Conservation (phyloP, 2,329 filamentous ascomycete genomes). For the Penicillium olsonii region DNA sequence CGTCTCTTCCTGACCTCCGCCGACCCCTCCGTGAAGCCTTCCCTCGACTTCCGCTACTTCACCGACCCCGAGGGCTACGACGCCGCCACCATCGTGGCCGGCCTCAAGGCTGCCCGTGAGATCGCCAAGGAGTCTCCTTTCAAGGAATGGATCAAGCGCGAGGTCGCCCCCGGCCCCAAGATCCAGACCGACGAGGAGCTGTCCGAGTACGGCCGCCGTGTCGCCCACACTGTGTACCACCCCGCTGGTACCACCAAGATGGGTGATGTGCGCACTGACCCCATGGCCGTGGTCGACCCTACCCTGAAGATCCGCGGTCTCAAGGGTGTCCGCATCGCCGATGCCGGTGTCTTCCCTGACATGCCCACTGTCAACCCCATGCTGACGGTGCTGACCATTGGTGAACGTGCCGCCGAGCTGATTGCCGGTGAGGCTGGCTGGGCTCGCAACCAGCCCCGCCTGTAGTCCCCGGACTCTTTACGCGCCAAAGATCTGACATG, state of each 20-base stretch:
- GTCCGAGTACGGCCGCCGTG: slow-evolving; percentile 76
- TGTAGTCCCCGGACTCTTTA: slow-evolving; percentile 42
- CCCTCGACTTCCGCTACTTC: slow-evolving; percentile 87
- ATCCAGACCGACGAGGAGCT: slow-evolving; percentile 77
- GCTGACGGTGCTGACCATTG: slow-evolving; percentile 82
- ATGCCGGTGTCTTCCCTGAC: slow-evolving; percentile 84
- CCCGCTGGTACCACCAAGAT: slow-evolving; percentile 89
- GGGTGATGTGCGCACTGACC: slow-evolving; percentile 70
- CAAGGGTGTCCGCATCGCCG: slow-evolving; percentile 74
- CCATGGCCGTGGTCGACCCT: slow-evolving; percentile 76
- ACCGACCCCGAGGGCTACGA: slow-evolving; percentile 84
- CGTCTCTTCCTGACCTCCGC: slow-evolving; percentile 74
- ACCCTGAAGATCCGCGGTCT: slow-evolving; percentile 72
- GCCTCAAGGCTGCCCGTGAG: slow-evolving; percentile 74
- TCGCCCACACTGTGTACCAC: slow-evolving; percentile 87
- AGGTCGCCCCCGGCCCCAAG: slow-evolving; percentile 74
- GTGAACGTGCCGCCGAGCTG: slow-evolving; percentile 81
- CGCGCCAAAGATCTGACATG: slow-evolving; percentile 13
- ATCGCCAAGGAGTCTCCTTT: slow-evolving; percentile 76
- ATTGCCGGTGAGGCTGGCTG: slow-evolving; percentile 73
- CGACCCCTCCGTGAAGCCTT: slow-evolving; percentile 75
- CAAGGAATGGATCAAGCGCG: slow-evolving; percentile 78
- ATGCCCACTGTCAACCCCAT: slow-evolving; percentile 89
- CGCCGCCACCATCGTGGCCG: slow-evolving; percentile 75
- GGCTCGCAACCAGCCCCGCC: slow-evolving; percentile 58